These are phyloP conservation scores for Colletotrichum godetiae DNA, from an alignment of 2,329 filamentous ascomycete genomes.

Conservation along the genomic window DNA sequence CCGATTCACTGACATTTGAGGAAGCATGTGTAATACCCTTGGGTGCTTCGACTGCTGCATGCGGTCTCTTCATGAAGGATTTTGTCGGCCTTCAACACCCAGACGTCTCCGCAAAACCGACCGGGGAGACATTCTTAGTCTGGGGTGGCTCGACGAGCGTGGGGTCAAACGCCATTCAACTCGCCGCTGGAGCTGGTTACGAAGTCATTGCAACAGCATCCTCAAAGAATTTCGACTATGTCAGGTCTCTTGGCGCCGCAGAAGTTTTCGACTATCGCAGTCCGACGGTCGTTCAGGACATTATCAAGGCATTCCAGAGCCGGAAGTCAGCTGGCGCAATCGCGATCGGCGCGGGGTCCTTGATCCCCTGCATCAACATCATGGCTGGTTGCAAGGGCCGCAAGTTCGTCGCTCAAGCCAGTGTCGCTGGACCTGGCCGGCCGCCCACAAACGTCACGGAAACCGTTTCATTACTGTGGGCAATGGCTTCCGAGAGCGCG, in stretches of 20 bases:
- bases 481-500: not conserved
- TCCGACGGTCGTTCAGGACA: slow-evolving; percentile 43
- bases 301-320: slow-evolving; percentile 45
- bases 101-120: slow-evolving; percentile 27
- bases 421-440: not conserved
- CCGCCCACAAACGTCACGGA: not conserved
- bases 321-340: slow-evolving; percentile 35
- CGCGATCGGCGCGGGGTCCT: slow-evolving; percentile 21
- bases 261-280: slow-evolving; percentile 58
- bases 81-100: slow-evolving; percentile 39
- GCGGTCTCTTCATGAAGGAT: slow-evolving; percentile 40
- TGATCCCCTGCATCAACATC: slow-evolving; percentile 4
- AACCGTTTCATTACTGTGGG: not conserved
- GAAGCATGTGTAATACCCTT: slow-evolving; percentile 42
- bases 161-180: slow-evolving; percentile 58
- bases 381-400: slow-evolving; percentile 1
- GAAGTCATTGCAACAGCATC: slow-evolving; percentile 57
- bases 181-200: slow-evolving; percentile 55
- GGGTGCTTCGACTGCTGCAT: slow-evolving; percentile 42
- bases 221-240: slow-evolving; percentile 54
- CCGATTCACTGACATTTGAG: slow-evolving; percentile 39
- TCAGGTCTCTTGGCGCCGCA: slow-evolving; percentile 55
- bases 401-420: slow-evolving; percentile 24
- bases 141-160: slow-evolving; percentile 64
- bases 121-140: slow-evolving; percentile 40